Evolutionary conservation across 768 basidiomycete genomes (phyloP).

Genomic region (Tulasnella calospora): DNA sequence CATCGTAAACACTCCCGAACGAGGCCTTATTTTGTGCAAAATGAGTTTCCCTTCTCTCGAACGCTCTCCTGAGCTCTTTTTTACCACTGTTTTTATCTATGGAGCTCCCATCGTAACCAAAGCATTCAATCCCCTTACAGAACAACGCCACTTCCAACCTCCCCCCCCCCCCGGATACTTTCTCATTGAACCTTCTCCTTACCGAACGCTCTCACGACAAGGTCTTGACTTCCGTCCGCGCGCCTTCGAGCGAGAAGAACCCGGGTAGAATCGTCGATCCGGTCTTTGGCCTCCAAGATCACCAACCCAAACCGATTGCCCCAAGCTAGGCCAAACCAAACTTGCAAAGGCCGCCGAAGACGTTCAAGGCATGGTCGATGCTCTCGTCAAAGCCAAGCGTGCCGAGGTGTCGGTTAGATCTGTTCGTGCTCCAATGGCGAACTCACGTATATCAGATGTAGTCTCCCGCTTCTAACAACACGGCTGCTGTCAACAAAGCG

Average conservation of each 20-base stretch:
- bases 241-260: slow-evolving; percentile 51
- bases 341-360: slow-evolving; percentile 62
- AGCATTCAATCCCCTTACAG: slow-evolving; percentile 63
- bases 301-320: slow-evolving; percentile 58
- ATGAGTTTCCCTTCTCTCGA: slow-evolving; percentile 37
- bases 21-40: too few species aligned
- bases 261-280: slow-evolving; percentile 56
- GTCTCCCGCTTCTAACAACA: slow-evolving; percentile 58
- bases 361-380: slow-evolving; percentile 51
- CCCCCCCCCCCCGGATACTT: not conserved
- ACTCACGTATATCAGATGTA: too few species aligned
- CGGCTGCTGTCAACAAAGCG: slow-evolving; percentile 58
- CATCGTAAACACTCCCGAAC: too few species aligned
- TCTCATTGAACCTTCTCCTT: slow-evolving; percentile 7
- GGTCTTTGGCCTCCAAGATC: slow-evolving; percentile 53
- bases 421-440: too few species aligned
- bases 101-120: slow-evolving; percentile 43
- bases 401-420: slow-evolving; percentile 57
- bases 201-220: slow-evolving; percentile 62
- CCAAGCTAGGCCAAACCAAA: slow-evolving; percentile 39
- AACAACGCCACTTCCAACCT: slow-evolving; percentile 39
- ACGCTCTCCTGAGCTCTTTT: slow-evolving; percentile 36
- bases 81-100: slow-evolving; percentile 33
- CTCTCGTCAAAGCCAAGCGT: slow-evolving; percentile 55
- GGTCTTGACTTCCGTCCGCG: slow-evolving; percentile 50